These are phyloP conservation scores for Mycothermus thermophilus DNA, from an alignment of 495 filamentous ascomycete species.

Conservation along the genomic window DNA sequence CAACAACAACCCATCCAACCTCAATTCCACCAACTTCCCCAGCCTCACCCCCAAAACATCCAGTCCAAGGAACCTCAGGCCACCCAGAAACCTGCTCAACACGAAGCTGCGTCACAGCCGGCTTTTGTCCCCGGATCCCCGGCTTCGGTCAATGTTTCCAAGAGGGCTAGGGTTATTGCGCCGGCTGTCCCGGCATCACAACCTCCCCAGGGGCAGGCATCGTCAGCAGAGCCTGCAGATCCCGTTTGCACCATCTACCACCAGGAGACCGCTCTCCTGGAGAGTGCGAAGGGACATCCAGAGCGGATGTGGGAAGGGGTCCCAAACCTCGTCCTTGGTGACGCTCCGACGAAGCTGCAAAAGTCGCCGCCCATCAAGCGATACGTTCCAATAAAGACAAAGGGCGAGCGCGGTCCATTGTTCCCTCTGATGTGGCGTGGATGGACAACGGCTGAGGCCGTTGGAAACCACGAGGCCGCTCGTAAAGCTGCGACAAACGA, in stretches of 20 bases:
- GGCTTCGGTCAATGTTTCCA: constrained; percentile 7
- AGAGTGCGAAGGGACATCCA: constrained; percentile 1
- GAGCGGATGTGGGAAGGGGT: constrained; percentile 10
- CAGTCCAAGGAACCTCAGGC: too few relatives aligned
- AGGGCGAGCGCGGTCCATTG: constrained; percentile 14
- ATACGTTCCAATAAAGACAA: constrained; percentile 15
- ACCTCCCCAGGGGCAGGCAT: not conserved
- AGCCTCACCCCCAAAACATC: too few relatives aligned
- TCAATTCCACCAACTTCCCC: too few relatives aligned
- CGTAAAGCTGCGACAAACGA: constrained; percentile 13
- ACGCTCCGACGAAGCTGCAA: constrained; percentile 13
- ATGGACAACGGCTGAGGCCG: constrained; percentile 17
- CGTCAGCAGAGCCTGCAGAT: not conserved
- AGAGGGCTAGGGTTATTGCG: constrained; percentile 13
- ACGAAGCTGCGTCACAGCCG: too few relatives aligned
- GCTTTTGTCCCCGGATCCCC: too few relatives aligned
- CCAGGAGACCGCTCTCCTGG: constrained; percentile 8
- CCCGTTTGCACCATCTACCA: constrained; percentile 6
- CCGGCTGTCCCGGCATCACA: not conserved
- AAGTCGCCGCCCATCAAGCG: constrained; percentile 17
- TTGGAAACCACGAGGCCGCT: constrained; percentile 15
- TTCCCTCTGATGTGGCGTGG: constrained; percentile 11
- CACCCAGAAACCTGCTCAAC: too few relatives aligned
- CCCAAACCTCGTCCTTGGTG: constrained; percentile 15
- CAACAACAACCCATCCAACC: constrained; percentile 1